Evolutionary conservation across 2,329 filamentous ascomycete genomes (phyloP).

Genomic region (Byssochlamys sp.): DNA sequence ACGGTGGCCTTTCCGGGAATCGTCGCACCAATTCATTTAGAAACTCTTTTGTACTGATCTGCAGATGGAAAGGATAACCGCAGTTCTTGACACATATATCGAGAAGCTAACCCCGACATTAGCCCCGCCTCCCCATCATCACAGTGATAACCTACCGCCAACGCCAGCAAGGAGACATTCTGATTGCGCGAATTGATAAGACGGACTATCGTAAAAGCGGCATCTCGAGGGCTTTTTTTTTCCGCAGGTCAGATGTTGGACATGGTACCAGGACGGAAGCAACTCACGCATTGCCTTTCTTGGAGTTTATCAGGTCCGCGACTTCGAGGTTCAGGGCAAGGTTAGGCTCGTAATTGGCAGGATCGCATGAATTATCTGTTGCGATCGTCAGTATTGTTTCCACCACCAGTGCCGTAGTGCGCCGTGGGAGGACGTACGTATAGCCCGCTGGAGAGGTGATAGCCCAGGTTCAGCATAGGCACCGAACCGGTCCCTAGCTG

Average conservation of each 20-base stretch:
- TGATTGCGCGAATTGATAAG: constrained; percentile 95
- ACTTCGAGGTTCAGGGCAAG: constrained; percentile 94
- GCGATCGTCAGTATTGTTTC: background rate
- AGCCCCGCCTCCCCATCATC: constrained; percentile 7
- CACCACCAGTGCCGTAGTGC: background rate
- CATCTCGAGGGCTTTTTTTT: constrained; percentile 66
- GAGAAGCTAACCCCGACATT: constrained; percentile 52
- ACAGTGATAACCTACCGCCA: constrained; percentile 45
- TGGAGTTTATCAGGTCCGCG: constrained; percentile 88
- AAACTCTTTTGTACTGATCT: constrained; percentile 98
- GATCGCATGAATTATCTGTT: constrained; percentile 78
- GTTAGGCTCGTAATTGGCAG: constrained; percentile 96
- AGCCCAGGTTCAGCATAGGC: constrained; percentile 67
- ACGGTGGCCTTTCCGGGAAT: constrained; percentile 85
- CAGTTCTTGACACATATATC: constrained; percentile 99
- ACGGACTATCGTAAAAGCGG: constrained; percentile 81
- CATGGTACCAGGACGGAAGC: background rate
- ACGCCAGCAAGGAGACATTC: constrained; percentile 81
- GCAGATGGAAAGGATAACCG: constrained; percentile 95
- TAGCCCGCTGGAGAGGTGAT: constrained; percentile 86
- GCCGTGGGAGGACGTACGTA: constrained; percentile 45
- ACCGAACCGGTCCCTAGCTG: constrained; percentile 85
- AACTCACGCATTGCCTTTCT: constrained; percentile 76
- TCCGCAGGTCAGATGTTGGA: constrained; percentile 3
- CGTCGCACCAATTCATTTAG: constrained; percentile 93